Evolutionary conservation across 1,284 basidiomycete species (phyloP), one percentile per base, ranked within the genome.

Genomic region (Ustilago cynodontis): DNA sequence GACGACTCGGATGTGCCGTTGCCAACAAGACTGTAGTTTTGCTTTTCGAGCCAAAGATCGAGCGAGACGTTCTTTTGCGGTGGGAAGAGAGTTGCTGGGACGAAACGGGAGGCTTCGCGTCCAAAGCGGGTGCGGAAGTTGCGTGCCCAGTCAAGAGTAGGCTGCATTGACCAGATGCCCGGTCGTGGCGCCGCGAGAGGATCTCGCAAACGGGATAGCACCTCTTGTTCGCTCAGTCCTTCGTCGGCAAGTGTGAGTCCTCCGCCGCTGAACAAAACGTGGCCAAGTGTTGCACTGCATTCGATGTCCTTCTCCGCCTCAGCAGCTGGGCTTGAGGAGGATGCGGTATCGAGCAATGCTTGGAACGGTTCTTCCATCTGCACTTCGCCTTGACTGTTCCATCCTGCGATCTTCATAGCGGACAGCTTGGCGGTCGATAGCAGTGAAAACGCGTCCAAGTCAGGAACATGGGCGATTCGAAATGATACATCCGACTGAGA

Each of bases 41-140:
- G 65, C 9, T 63, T 16, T 7, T 77, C 70, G 41, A 77, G 66
- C 70, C 70, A 73, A 33, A 68, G 59, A 11, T 65, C 65, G 18
- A 66, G 53, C 65, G 62, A 63, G 22, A 59, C 14, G 29, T 66
- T 67, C 62, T 77, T 77, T 13, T 72, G 66, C 56, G 66, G 51
- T 4, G 70, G 65, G 63, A 77, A 72, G n/a, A 72, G 51, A 0
- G 74, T 72, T 8, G 61, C 45, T 2, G 74, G 74, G 0, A 65
- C 66, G 29, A 77, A 77, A 39, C 70, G 69, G 2, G 65, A 68
- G 7, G 70, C 62, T 35, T 77, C 74, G 18, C 62, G 55, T 7
- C 66, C 66, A 8, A 71, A 71, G 14, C 61, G 57, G 0, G 56
- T 10, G 24, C 65, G 69, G 66, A 72, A 72, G n/a, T 57, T 45